Percentiles rank a stretch among this genome's conserved stretches.
These are phyloP conservation scores for Ceratobasidium sp. DNA, from an alignment of 1,284 basidiomycete species.

Conservation along the genomic window DNA sequence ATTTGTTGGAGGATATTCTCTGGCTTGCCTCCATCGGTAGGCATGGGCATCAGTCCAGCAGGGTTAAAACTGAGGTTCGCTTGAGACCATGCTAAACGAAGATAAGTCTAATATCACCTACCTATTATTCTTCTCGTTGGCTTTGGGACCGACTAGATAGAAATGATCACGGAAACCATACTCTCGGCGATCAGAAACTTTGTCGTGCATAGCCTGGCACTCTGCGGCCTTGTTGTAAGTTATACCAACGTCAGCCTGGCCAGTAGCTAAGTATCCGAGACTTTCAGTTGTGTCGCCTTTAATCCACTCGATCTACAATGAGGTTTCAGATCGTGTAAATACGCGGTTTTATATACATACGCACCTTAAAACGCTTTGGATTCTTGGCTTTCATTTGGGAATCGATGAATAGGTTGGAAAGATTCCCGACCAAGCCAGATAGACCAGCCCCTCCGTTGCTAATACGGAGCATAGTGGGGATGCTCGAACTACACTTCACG, in stretches of 20 bases:
- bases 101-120: no score
- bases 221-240: slow-evolving; percentile 62
- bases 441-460: slow-evolving; percentile 61
- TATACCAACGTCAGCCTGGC: slow-evolving; percentile 56
- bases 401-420: slow-evolving; percentile 57
- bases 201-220: slow-evolving; percentile 47
- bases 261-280: slow-evolving; percentile 52
- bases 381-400: slow-evolving; percentile 47
- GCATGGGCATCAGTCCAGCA: no score
- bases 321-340: no score
- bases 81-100: no score
- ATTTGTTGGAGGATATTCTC: slow-evolving; percentile 55
- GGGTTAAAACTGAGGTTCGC: no score
- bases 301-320: slow-evolving; percentile 57
- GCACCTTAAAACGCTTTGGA: slow-evolving; percentile 52
- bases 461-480: slow-evolving; percentile 52
- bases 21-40: no score
- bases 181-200: slow-evolving; percentile 48
- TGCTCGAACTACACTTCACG: neutral
- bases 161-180: slow-evolving; percentile 59
- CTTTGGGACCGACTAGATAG: slow-evolving; percentile 51
- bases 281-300: slow-evolving; percentile 60
- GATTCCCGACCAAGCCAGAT: slow-evolving; percentile 56
- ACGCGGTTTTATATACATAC: no score
- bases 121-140: neutral